Evolutionary conservation across 2,329 filamentous ascomycete genomes (phyloP).

Genomic region (Basipetospora chlamydospora): DNA sequence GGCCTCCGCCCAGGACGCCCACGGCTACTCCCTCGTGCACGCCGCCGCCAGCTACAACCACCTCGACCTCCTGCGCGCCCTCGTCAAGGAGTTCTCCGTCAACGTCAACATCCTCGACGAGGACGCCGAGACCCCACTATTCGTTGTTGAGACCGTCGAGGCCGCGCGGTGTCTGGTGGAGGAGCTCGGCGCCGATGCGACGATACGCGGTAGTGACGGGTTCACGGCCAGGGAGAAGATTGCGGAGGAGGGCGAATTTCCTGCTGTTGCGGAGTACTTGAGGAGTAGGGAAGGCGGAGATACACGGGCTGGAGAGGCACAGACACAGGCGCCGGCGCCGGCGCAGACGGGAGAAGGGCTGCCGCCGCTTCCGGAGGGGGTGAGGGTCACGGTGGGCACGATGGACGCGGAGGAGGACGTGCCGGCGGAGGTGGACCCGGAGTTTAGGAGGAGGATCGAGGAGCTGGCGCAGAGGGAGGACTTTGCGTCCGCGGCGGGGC

Average conservation of each 20-base stretch:
- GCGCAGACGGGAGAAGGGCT: conserved; percentile 23
- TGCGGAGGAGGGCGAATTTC: conserved; percentile 61
- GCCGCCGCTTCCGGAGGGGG: conserved; percentile 57
- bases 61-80: conserved; percentile 57
- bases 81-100: conserved; percentile 65
- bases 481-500: conserved; percentile 67
- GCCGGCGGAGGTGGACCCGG: conserved; percentile 56
- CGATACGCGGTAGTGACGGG: conserved; percentile 55
- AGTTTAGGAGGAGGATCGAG: conserved; percentile 75
- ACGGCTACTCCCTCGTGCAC: conserved; percentile 90
- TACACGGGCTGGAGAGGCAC: conserved; percentile 8
- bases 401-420: conserved; percentile 50
- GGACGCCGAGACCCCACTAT: conserved; percentile 87
- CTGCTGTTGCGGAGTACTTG: conserved; percentile 61
- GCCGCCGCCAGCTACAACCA: conserved; percentile 90
- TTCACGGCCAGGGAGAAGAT: conserved; percentile 73
- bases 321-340: conserved; percentile 15
- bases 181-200: conserved; percentile 59
- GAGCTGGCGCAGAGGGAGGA: conserved; percentile 73
- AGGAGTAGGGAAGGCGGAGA: conserved; percentile 18
- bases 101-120: conserved; percentile 74
- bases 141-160: conserved; percentile 71
- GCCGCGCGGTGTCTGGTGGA: conserved; percentile 70
- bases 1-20: conserved; percentile 68
- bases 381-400: conserved; percentile 64